Conservation (phyloP, 2,329 filamentous ascomycete genomes). For the Cladobotryum protrusum region DNA sequence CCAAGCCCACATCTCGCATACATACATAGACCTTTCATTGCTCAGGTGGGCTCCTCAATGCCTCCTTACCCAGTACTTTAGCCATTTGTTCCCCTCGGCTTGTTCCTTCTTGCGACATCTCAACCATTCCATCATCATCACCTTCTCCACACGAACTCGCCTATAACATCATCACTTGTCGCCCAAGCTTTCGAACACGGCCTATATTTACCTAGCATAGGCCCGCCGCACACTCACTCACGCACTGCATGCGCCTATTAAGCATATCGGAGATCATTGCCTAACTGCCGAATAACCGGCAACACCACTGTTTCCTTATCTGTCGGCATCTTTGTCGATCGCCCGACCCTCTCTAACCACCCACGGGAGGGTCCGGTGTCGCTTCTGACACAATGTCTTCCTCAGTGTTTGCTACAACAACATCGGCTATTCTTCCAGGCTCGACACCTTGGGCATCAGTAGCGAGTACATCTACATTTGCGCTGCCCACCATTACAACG, state of each 20-base stretch:
- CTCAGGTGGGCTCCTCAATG: neutral
- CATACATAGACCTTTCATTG: neutral
- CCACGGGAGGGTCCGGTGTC: neutral
- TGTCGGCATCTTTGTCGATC: conserved; percentile 4
- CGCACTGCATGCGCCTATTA: too few relatives aligned
- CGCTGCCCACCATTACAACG: conserved; percentile 1
- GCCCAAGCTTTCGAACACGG: too few relatives aligned
- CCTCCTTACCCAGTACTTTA: neutral
- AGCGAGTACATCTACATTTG: conserved; percentile 10
- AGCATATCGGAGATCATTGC: too few relatives aligned
- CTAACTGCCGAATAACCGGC: neutral
- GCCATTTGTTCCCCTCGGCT: too few relatives aligned
- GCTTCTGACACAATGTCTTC: conserved; percentile 9
- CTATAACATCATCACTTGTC: too few relatives aligned
- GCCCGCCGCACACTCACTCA: neutral
- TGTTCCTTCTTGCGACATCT: too few relatives aligned
- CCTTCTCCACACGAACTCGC: too few relatives aligned
- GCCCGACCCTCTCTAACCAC: neutral
- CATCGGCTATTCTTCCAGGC: conserved; percentile 2
- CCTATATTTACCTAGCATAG: too few relatives aligned
- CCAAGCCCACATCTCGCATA: neutral
- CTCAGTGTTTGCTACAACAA: conserved; percentile 1
- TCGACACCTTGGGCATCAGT: neutral
- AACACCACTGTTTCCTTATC: neutral
- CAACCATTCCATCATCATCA: too few relatives aligned